Evolutionary conservation across 345 rosid species (phyloP).

Genomic region (Citrus glauca): DNA sequence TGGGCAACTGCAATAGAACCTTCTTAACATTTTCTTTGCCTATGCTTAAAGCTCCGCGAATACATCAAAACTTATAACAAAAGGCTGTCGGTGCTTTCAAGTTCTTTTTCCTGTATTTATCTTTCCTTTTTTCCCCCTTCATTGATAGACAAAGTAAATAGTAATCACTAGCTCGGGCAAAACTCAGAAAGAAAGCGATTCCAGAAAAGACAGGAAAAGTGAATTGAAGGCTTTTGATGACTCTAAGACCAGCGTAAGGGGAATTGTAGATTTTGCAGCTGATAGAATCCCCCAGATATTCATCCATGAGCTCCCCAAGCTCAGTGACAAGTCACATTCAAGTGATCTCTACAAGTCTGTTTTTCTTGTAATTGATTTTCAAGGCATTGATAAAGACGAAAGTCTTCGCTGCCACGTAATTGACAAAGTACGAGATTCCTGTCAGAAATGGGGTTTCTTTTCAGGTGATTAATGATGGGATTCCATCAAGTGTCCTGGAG

Average conservation of each 20-base stretch:
- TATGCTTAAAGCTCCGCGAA: too few relatives aligned
- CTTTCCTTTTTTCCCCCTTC: too few relatives aligned
- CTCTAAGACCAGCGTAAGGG: conserved; percentile 31
- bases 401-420: conserved; percentile 11
- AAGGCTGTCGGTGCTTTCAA: too few relatives aligned
- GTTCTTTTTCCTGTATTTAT: too few relatives aligned
- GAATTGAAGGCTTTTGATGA: conserved; percentile 6
- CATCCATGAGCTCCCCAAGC: conserved; percentile 10
- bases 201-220: too few relatives aligned
- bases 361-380: conserved; percentile 44
- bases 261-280: conserved; percentile 37
- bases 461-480: conserved; percentile 44
- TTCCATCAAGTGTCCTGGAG: conserved; percentile 30
- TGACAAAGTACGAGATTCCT: conserved; percentile 24
- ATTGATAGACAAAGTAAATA: conserved; percentile 7
- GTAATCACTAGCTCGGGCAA: neutral
- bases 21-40: too few relatives aligned
- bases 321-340: neutral
- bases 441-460: conserved; percentile 46
- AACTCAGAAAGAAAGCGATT: neutral
- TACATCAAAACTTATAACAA: too few relatives aligned
- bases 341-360: neutral
- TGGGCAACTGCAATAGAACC: too few relatives aligned
- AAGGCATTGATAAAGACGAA: neutral
- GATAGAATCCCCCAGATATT: conserved; percentile 27